phyloP scores from a whole-genome alignment of 805 yeast genomes.

The Metschnikowia matae region DNA sequence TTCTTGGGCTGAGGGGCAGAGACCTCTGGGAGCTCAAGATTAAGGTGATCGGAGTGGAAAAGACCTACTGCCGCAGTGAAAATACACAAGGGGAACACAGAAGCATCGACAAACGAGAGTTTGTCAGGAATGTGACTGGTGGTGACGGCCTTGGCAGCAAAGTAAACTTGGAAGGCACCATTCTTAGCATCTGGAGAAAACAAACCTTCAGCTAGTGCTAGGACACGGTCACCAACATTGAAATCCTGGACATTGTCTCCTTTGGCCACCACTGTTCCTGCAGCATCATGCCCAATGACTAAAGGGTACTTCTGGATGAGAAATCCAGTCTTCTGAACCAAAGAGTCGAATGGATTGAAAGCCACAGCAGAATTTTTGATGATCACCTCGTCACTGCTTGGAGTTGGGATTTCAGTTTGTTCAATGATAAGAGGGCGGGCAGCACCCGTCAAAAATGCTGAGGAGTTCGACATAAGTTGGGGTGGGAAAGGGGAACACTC shows the following conservation, averaged over 20 bases:
- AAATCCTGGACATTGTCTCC: slow-evolving; percentile 4
- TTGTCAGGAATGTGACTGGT: slow-evolving; percentile 5
- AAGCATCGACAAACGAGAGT: slow-evolving; percentile 8
- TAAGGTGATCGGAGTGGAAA: slow-evolving; percentile 7
- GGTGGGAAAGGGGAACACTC: background rate
- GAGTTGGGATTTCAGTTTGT: slow-evolving; percentile 1
- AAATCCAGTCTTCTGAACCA: slow-evolving; percentile 6
- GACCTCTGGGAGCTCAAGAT: slow-evolving; percentile 4
- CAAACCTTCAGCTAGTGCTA: slow-evolving; percentile 9
- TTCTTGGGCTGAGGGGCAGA: background rate
- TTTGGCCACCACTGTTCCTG: slow-evolving; percentile 8
- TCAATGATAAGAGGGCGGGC: background rate
- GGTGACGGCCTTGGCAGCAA: slow-evolving; percentile 6
- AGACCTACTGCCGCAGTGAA: slow-evolving; percentile 8
- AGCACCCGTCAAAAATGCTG: background rate
- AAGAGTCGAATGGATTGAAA: slow-evolving; percentile 8
- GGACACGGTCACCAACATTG: slow-evolving; percentile 8
- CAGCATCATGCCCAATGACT: slow-evolving; percentile 9
- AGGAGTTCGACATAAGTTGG: background rate
- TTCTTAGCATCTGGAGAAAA: slow-evolving; percentile 11
- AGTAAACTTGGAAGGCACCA: slow-evolving; percentile 11
- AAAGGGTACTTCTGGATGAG: slow-evolving; percentile 8
- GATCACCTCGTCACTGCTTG: slow-evolving; percentile 9
- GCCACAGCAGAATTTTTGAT: slow-evolving; percentile 9
- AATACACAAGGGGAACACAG: slow-evolving; percentile 7